Conservation (phyloP, 2,329 filamentous ascomycete species). For the Fusarium odoratissimum region DNA sequence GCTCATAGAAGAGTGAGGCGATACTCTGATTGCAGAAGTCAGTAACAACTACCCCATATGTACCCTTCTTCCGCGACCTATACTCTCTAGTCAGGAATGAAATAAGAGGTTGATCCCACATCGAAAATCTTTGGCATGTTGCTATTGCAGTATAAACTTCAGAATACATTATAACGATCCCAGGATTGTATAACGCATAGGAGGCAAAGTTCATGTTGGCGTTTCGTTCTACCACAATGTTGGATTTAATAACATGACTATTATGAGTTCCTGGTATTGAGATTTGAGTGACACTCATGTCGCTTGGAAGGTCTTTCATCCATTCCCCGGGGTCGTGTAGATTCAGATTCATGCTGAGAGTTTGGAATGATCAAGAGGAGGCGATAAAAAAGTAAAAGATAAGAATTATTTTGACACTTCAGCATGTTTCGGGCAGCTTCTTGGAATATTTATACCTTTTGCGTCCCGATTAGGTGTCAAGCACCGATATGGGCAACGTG, state of each 20-base stretch:
- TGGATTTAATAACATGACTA: neutral
- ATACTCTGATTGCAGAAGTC: neutral
- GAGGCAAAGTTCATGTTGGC: neutral
- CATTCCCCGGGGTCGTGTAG: too few relatives aligned
- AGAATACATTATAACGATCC: neutral
- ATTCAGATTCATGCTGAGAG: too few relatives aligned
- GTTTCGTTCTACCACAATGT: neutral
- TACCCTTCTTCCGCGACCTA: neutral
- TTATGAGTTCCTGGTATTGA: neutral
- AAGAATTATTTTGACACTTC: too few relatives aligned
- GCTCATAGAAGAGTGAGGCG: neutral
- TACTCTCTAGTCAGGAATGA: neutral
- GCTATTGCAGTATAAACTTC: neutral
- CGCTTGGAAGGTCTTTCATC: neutral
- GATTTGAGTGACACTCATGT: neutral
- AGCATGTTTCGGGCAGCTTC: too few relatives aligned
- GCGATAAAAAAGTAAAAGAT: too few relatives aligned
- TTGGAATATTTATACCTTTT: too few relatives aligned
- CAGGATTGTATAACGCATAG: neutral
- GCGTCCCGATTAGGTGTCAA: too few relatives aligned
- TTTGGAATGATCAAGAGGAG: too few relatives aligned
- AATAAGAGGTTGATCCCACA: neutral
- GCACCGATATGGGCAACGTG: neutral
- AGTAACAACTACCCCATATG: neutral
- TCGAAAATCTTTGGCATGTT: neutral